phyloP scores from a whole-genome alignment of 2,329 filamentous ascomycete species.

The Pestalotiopsis sp. region DNA sequence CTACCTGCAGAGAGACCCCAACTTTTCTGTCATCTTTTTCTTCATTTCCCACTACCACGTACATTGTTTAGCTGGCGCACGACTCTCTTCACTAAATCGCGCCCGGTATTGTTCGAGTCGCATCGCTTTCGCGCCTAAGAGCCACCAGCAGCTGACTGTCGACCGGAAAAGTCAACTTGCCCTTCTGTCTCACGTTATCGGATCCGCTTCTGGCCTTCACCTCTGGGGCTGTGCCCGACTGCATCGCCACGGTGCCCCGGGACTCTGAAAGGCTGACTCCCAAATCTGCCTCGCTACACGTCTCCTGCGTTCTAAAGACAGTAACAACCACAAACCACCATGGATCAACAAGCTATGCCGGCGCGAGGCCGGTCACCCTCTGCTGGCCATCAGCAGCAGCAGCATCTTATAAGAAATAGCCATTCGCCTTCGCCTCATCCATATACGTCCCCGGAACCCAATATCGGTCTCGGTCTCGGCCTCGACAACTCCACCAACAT shows the following conservation, averaged over 20 bases:
- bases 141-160: background rate
- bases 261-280: constrained; percentile 17
- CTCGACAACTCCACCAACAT: constrained; percentile 53
- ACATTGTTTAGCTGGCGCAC: background rate
- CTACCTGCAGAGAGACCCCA: constrained; percentile 1
- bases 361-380: constrained; percentile 63
- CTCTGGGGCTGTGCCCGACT: constrained; percentile 15
- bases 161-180: background rate
- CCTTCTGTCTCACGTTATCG: constrained; percentile 14
- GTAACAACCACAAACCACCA: constrained; percentile 15
- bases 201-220: constrained; percentile 10
- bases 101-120: background rate
- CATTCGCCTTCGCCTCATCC: constrained; percentile 65
- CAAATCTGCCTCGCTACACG: constrained; percentile 17
- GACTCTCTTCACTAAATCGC: constrained; percentile 4
- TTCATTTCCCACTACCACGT: background rate
- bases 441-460: constrained; percentile 52
- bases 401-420: constrained; percentile 66
- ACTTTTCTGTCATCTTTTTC: background rate
- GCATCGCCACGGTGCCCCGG: constrained; percentile 17
- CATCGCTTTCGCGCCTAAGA: background rate
- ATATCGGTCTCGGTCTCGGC: constrained; percentile 58
- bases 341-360: constrained; percentile 22
- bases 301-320: constrained; percentile 13
- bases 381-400: constrained; percentile 56